Conservation (phyloP, 306 rosid genomes). For the Adenanthera pavonina region DNA sequence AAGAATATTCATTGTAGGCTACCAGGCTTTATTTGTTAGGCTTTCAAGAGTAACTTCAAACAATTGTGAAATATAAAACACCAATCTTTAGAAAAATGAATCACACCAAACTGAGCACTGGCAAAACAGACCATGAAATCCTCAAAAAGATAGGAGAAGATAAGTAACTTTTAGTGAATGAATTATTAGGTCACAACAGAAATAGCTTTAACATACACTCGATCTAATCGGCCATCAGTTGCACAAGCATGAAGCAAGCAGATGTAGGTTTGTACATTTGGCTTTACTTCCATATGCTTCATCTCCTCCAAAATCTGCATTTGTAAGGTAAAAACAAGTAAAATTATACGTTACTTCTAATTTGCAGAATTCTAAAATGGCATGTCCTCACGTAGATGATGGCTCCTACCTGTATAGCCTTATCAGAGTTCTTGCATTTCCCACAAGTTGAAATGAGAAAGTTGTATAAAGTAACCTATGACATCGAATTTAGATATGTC, state of each 20-base stretch:
- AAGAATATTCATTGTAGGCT: background rate
- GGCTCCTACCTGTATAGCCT: slow-evolving; percentile 72
- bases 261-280: slow-evolving; percentile 76
- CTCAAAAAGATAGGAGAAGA: background rate
- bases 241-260: slow-evolving; percentile 96
- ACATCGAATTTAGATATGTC: slow-evolving; percentile 34
- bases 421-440: slow-evolving; percentile 78
- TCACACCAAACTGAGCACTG: slow-evolving; percentile 4
- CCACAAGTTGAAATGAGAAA: slow-evolving; percentile 84
- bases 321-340: slow-evolving; percentile 23
- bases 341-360: slow-evolving; percentile 23
- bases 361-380: slow-evolving; percentile 8
- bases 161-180: background rate
- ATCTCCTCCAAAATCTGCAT: slow-evolving; percentile 88
- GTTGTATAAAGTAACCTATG: slow-evolving; percentile 79
- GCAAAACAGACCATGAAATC: background rate
- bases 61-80: slow-evolving; percentile 9
- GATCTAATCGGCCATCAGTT: slow-evolving; percentile 77
- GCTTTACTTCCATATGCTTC: slow-evolving; percentile 79
- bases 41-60: slow-evolving; percentile 19
- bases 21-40: slow-evolving; percentile 1
- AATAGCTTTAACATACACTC: slow-evolving; percentile 65
- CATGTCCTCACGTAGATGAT: slow-evolving; percentile 4
- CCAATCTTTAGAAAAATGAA: background rate
- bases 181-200: slow-evolving; percentile 20